Evolutionary conservation across 75 land plant species (phyloP), one percentile per base, ranked within the genome.

Genomic region (Cupressus sempervirens): DNA sequence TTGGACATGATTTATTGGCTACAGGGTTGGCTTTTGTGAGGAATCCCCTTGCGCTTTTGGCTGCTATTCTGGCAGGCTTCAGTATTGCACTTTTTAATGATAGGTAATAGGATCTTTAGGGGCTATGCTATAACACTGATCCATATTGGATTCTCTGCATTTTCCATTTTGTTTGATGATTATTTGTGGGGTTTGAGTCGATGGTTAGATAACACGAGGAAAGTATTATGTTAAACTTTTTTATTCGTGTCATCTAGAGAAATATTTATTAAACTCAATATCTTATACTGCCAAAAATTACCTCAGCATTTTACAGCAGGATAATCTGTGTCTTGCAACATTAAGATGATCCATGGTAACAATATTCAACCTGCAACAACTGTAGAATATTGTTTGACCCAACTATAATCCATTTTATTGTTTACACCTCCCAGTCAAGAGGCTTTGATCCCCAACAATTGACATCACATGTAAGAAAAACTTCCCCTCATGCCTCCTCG

Each of bases 31-130:
- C 91, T 36, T 96, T 97, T 84, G 84, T 97, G 16, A 81, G 92
- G 77, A 93, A 88, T 88, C 99, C 99, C 32, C 70, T 97, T 67
- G 89, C 96, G 11, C 88, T 97, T 77, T 75, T 96, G 26, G 96
- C 99, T 85, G 96, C 96, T 80, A 15, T 90, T 45, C 80, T 94
- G 84, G 92, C 99, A 76, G 93, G 86, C 14, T 87, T 97, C 29
- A 92, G 90, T 75, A 88, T 96, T 81, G 98, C 98, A 32, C 92
- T 94, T 82, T 87, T 97, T 70, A 97, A 97, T 90, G 99, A 97
- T 85, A 97, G 99, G 99, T 94, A 90, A 86, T 73, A 56, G 35
- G 35, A 20, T 70, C 35, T 23, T 30, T 70, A 29, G 11, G 10
- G 7, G 35, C 12, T 30, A 9, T 70, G 15, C 14, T 70, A 70